Evolutionary conservation across 164 flowering plant species (phyloP), one percentile per base, ranked within the genome.

Genomic region (Warburgia ugandensis): DNA sequence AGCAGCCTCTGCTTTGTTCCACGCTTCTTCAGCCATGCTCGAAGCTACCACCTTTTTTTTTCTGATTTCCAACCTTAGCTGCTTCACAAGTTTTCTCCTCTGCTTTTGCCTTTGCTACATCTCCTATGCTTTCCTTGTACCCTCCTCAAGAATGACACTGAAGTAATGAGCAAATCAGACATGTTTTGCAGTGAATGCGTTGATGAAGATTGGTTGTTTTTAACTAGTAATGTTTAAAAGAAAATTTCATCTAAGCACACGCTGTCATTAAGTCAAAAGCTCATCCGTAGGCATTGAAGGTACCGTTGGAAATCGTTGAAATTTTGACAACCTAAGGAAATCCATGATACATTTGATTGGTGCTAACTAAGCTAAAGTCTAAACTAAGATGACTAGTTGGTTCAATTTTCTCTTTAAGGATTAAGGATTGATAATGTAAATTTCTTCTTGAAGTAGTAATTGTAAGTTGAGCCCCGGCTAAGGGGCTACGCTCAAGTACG

Each of bases 131-230:
- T 77, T 66, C 61, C 99, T 86, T 69, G 96, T 74, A 22, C 80
- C 80, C 66, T 92, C 99, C 72, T 79, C 94, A 16, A 95, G 91
- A 52, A 92, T 84, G 31, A 63, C 74, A 45, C 99, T 92, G 58
- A 20, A 17, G 29, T 27, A 4, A 44, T 3, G 25, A 12, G 8
- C 14, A 4, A 37, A 37, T 0, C 39, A 2, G 14, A 23, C 29
- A 22, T 9, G 13, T 44, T 11, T 21, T 4, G n/a, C 9, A 22
- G 23, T 22, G 23, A 43, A 49, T 12, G 17, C 11, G 29, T 31
- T n/a, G n/a, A n/a, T n/a, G n/a, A n/a, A n/a, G n/a, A n/a, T n/a
- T n/a, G n/a, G n/a, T n/a, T n/a, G n/a, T n/a, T n/a, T n/a, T n/a
- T n/a, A n/a, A n/a, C n/a, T n/a, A n/a, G n/a, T n/a, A n/a, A n/a